Percentiles rank a stretch among this genome's conserved stretches.
These are phyloP conservation scores for Tylopilus plumbeoviolaceoides DNA, from an alignment of 768 basidiomycete genomes.

Conservation along the genomic window DNA sequence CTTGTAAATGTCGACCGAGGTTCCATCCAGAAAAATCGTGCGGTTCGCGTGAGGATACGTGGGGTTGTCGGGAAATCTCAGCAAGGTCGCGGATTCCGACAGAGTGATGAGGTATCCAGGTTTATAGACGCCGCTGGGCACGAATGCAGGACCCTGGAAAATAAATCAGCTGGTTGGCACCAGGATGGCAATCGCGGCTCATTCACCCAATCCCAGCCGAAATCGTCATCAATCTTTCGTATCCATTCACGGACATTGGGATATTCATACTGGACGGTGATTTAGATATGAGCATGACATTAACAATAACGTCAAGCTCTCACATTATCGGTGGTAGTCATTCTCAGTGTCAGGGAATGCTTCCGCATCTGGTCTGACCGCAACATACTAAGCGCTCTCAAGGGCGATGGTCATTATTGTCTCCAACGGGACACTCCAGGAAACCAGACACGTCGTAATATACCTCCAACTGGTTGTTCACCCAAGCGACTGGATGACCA, in stretches of 20 bases:
- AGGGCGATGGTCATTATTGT: conserved; percentile 45
- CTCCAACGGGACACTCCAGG: conserved; percentile 30
- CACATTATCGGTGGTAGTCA: conserved; percentile 29
- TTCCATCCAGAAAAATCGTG: conserved; percentile 47
- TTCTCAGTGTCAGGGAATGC: conserved; percentile 31
- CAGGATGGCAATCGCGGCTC: background rate
- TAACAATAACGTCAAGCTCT: conserved; percentile 1
- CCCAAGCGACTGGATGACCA: conserved; percentile 52
- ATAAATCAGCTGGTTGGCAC: background rate
- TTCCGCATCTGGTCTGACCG: conserved; percentile 46
- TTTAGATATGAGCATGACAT: background rate
- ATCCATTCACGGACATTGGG: conserved; percentile 44
- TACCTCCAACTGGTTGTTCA: conserved; percentile 58
- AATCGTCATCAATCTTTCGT: conserved; percentile 50
- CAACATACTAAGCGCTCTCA: conserved; percentile 51
- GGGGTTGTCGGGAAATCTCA: conserved; percentile 24
- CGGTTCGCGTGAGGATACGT: conserved; percentile 19
- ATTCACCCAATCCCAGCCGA: conserved; percentile 59
- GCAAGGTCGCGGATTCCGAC: conserved; percentile 19
- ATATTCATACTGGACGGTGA: conserved; percentile 42
- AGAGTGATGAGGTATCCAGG: conserved; percentile 51
- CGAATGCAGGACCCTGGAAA: conserved; percentile 50
- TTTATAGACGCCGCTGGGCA: conserved; percentile 52
- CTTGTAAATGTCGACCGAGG: conserved; percentile 53
- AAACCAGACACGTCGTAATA: conserved; percentile 47